Conservation (phyloP, 805 yeast species). For the Ogataea glucozyma region DNA sequence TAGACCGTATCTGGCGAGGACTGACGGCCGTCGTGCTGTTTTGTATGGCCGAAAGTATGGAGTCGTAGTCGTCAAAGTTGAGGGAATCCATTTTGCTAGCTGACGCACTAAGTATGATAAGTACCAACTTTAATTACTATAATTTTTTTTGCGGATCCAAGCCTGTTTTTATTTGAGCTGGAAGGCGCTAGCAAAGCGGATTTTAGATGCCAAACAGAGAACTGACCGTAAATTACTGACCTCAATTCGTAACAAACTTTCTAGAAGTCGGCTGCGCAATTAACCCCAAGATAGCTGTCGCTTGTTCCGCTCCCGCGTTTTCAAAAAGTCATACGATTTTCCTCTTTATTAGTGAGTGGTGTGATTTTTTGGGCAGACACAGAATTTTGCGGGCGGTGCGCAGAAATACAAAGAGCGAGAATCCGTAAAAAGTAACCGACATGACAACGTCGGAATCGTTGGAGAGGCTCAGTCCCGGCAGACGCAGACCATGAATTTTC, state of each 20-base stretch:
- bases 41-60: conserved; percentile 30
- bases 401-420: background rate
- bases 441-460: too few relatives aligned
- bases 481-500: too few relatives aligned
- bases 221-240: too few relatives aligned
- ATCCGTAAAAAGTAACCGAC: background rate
- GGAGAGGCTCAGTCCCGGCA: too few relatives aligned
- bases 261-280: too few relatives aligned
- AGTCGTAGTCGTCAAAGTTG: conserved; percentile 35
- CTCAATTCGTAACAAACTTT: too few relatives aligned
- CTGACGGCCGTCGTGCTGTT: conserved; percentile 2
- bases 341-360: background rate
- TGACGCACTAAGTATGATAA: background rate
- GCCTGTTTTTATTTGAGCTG: background rate
- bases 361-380: conserved; percentile 1
- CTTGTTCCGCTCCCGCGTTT: background rate
- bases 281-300: too few relatives aligned
- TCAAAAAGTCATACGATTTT: conserved; percentile 3
- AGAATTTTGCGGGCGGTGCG: background rate
- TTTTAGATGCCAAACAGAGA: background rate
- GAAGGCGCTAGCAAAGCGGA: background rate
- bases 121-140: background rate
- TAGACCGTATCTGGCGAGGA: background rate
- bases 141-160: background rate
- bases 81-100: conserved; percentile 26